These are phyloP conservation scores for Myriosclerotinia duriaeana DNA, from an alignment of 2,329 filamentous ascomycete genomes.

Conservation along the genomic window DNA sequence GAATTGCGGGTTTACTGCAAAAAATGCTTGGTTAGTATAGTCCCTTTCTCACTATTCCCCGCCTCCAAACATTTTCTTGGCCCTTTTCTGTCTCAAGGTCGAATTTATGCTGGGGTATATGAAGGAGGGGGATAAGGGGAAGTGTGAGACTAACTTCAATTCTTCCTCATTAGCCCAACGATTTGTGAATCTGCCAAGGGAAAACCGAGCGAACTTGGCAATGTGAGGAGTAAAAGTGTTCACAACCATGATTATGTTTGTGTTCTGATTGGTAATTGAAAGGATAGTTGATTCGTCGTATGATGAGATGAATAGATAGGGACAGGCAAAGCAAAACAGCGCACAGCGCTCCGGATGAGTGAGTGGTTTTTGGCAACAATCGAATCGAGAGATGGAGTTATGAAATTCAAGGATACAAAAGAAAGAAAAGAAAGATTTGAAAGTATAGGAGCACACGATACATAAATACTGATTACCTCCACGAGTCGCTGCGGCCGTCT, in stretches of 20 bases:
- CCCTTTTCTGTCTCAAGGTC: too few species aligned
- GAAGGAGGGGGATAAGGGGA: too few species aligned
- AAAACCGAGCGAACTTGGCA: conserved; percentile 17
- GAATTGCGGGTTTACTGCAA: conserved; percentile 15
- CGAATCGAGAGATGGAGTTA: not conserved
- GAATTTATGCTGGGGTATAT: not conserved
- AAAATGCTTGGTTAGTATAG: not conserved
- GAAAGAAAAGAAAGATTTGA: not conserved
- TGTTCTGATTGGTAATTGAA: not conserved
- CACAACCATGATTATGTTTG: conserved; percentile 1
- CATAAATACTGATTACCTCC: conserved; percentile 3
- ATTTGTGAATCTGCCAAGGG: conserved; percentile 20
- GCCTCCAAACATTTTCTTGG: too few species aligned
- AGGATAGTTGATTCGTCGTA: not conserved
- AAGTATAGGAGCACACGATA: not conserved
- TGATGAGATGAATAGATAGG: not conserved
- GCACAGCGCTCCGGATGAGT: conserved; percentile 9
- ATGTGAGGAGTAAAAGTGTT: conserved; percentile 11
- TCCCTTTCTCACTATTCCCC: not conserved
- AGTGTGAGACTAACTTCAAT: conserved; percentile 12
- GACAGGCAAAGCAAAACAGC: not conserved
- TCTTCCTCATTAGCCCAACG: conserved; percentile 22
- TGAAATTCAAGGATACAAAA: not conserved
- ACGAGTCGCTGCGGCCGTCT: not conserved
- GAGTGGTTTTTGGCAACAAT: not conserved